These are phyloP conservation scores for Rostrohypoxylon terebratum DNA, from an alignment of 495 filamentous ascomycete species.

Conservation along the genomic window DNA sequence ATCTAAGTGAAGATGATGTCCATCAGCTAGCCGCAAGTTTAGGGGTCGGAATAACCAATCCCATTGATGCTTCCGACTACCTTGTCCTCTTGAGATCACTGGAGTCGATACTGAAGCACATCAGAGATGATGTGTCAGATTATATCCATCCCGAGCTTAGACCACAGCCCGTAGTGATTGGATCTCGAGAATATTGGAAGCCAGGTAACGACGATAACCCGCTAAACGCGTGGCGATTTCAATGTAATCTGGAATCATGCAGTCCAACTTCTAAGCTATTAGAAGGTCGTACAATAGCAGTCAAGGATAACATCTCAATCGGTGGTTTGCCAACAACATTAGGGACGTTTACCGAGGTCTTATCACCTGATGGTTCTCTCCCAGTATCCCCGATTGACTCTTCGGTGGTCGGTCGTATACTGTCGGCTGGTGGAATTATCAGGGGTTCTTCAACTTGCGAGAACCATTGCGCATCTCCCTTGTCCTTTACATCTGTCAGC, in stretches of 20 bases:
- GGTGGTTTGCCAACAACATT: conserved; percentile 26
- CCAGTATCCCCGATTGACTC: conserved; percentile 19
- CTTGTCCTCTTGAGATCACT: conserved; percentile 48
- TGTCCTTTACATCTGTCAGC: conserved; percentile 23
- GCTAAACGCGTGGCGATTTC: conserved; percentile 52
- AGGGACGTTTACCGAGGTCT: conserved; percentile 16
- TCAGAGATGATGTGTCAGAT: conserved; percentile 39
- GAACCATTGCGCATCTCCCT: conserved; percentile 23
- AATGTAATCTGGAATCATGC: conserved; percentile 42
- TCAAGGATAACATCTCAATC: conserved; percentile 27
- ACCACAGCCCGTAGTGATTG: conserved; percentile 22
- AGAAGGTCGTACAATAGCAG: conserved; percentile 9
- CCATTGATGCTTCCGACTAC: conserved; percentile 42
- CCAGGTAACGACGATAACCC: conserved; percentile 43
- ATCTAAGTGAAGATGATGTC: not conserved
- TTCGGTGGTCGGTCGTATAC: conserved; percentile 18
- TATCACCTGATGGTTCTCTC: conserved; percentile 8
- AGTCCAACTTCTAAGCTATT: conserved; percentile 29
- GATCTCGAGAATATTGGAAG: conserved; percentile 43
- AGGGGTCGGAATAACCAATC: not conserved
- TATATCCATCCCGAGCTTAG: conserved; percentile 50
- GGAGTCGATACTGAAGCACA: conserved; percentile 42
- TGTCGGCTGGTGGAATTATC: conserved; percentile 17
- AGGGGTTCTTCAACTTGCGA: conserved; percentile 26
- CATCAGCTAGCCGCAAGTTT: not conserved